Base-by-base conservation (phyloP, 2,329 filamentous ascomycete species). In the Aspergillus arachidicola region DNA sequence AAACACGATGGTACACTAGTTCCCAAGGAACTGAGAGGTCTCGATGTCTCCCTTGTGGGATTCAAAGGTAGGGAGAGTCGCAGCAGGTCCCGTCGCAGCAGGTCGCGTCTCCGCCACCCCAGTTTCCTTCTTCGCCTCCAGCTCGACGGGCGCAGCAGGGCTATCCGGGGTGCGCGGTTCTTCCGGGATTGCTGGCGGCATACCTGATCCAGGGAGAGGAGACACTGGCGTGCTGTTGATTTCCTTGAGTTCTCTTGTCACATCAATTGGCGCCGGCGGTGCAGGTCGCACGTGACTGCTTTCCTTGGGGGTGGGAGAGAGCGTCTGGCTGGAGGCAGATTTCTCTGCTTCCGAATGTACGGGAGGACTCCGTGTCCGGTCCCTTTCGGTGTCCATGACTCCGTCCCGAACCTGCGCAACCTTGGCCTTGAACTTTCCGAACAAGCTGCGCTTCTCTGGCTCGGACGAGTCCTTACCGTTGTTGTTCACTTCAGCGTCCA, bases 371-470 rank as follows among this genome's bases (percentile, higher is more conserved):
- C 83, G 84, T 19, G 84, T 80, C 26, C 82, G 77, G 58, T 81
- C 82, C 66, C 83, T 84, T 68, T 86, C 86, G 7, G 80, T 81
- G 43, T 85, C 81, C 62, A 83, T 83, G 34, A 85, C 83, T 50
- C 88, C 87, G 34, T 87, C 81, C 55, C 80, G 81, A 7, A 78
- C 80, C 57, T 82, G 77, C 12, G 80, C 82, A 61, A 90, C 82
- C 76, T 89, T 90, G 66, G 85, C 86, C 66, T 88, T 85, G 67
- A 90, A 84, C 81, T 89, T 90, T 7, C 84, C 86, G 67, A 90
- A 85, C 2, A 87, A 82, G 1, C 87, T 85, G 65, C 85, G 88
- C 75, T 85, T 87, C 66, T 87, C 84, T 1, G 79, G 74, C 56
- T 83, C 82, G 2, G 67, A 59, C 4, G 45, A 68, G 28, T 71